phyloP scores from a whole-genome alignment of 2,329 filamentous ascomycete species.

The Diaporthe aspalathi region DNA sequence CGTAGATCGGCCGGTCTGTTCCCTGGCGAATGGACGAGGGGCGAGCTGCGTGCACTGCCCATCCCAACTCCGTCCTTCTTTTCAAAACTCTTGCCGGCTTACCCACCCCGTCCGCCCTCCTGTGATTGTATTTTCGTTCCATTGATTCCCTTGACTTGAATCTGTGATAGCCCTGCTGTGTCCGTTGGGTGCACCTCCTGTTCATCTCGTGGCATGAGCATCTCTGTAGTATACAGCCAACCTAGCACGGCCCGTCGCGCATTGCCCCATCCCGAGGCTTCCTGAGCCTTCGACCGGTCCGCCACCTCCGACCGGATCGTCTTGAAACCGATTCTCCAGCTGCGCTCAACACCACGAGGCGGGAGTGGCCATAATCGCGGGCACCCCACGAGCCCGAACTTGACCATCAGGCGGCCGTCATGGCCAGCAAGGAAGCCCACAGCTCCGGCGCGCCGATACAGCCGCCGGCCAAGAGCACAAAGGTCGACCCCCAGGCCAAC shows the following conservation, averaged over 20 bases:
- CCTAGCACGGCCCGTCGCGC: slow-evolving; percentile 19
- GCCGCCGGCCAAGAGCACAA: slow-evolving; percentile 65
- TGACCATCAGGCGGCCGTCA: slow-evolving; percentile 43
- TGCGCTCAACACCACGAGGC: background rate
- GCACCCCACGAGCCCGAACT: background rate
- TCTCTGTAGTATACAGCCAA: no score
- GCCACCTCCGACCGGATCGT: background rate
- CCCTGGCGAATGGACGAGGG: slow-evolving; percentile 10
- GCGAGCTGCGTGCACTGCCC: slow-evolving; percentile 18
- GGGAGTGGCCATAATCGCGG: background rate
- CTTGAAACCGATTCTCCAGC: background rate
- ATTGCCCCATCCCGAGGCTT: background rate
- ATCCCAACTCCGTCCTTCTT: slow-evolving; percentile 15
- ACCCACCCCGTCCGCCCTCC: slow-evolving; percentile 12
- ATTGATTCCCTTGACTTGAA: background rate
- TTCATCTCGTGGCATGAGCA: slow-evolving; percentile 11
- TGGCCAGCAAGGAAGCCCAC: slow-evolving; percentile 48
- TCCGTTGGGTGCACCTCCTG: background rate
- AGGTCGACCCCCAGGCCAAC: slow-evolving; percentile 67
- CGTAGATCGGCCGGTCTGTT: background rate
- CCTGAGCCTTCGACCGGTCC: background rate
- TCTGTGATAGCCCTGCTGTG: slow-evolving; percentile 11
- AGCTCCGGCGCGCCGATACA: slow-evolving; percentile 58
- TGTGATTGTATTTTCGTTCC: background rate
- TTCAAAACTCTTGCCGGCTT: slow-evolving; percentile 12